Base-by-base conservation (phyloP, 345 rosid species). In the Acer negundo region DNA sequence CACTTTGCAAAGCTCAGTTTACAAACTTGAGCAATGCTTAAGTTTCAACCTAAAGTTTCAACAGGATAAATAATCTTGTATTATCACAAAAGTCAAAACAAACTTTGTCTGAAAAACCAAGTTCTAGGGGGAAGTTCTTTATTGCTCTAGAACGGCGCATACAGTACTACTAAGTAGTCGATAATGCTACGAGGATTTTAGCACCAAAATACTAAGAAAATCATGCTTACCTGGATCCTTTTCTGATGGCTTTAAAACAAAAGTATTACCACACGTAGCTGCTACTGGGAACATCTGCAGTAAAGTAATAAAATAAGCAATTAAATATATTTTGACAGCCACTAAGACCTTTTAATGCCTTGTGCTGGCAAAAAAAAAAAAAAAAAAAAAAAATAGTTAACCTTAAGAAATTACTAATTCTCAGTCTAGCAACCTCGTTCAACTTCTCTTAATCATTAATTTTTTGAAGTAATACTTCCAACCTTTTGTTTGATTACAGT, bases 241-340 rank as follows among this genome's bases (percentile, higher is more conserved):
- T 83, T 95, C 99, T 2, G 99, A 93, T 82, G 98, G 99, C 92
- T 95, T 95, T 67, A 93, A 83, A 76, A 95, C 82, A 89, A 83
- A 92, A 31, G 99, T 95, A 82, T 95, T 95, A 47, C 99, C 99
- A 81, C 99, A 91, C 15, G 99, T 90, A 75, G 90, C 93, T 10
- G 99, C 98, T 70, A 95, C 76, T 0, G 99, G 99, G 76, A 95
- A 94, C 98, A 94, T 95, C 99, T 95, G 92, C 85, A 84, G 68
- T 7, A 74, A 87, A 79, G 73, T n/a, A 28, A 80, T 17, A 75
- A 10, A 77, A 26, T 3, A 51, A 70, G 74, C n/a, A 62, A 46
- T 74, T 67, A 53, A 24, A 35, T 31, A 23, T 28, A 63, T 23
- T 15, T n/a, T 28, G 53, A 55, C 6, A 55, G 23, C 35, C 13